Percentiles rank a stretch among this genome's conserved stretches.
Conservation (phyloP, 441 rosid genomes). For the Eruca vesicaria region DNA sequence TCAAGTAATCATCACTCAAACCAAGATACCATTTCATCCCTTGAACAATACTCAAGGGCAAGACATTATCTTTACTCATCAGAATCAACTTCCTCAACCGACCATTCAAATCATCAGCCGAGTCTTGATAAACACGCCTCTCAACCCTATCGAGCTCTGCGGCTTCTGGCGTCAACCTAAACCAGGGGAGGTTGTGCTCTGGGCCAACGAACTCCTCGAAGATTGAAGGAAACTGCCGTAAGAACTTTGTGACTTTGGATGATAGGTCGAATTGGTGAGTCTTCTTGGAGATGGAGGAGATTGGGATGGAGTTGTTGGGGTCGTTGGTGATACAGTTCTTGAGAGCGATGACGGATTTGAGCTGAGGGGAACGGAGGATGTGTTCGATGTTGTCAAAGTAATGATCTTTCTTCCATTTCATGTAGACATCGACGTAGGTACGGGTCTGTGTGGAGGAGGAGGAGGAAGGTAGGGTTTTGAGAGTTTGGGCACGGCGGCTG, state of each 20-base stretch:
- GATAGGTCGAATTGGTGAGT: slow-evolving; percentile 62
- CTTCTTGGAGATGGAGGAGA: slow-evolving; percentile 67
- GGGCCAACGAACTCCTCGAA: slow-evolving; percentile 84
- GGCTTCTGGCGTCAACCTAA: slow-evolving; percentile 72
- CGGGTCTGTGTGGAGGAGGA: slow-evolving; percentile 36
- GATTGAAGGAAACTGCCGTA: slow-evolving; percentile 66
- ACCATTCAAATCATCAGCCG: slow-evolving; percentile 48
- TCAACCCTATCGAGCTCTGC: slow-evolving; percentile 59
- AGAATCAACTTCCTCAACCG: slow-evolving; percentile 63
- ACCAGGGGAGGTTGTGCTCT: slow-evolving; percentile 77
- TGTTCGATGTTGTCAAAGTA: neutral
- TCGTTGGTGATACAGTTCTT: slow-evolving; percentile 52
- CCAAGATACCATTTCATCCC: slow-evolving; percentile 89
- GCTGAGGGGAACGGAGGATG: slow-evolving; percentile 47
- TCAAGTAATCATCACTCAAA: slow-evolving; percentile 55
- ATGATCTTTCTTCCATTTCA: neutral
- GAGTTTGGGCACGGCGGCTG: slow-evolving; percentile 34
- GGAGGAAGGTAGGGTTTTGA: slow-evolving; percentile 24
- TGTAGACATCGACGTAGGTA: slow-evolving; percentile 56
- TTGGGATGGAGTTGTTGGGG: slow-evolving; percentile 62
- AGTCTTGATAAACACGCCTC: slow-evolving; percentile 42
- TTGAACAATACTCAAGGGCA: slow-evolving; percentile 71
- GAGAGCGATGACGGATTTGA: slow-evolving; percentile 59
- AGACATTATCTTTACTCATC: slow-evolving; percentile 62
- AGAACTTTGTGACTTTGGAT: slow-evolving; percentile 61